Percentiles rank a stretch among this genome's conserved stretches.
Conservation (phyloP, 805 yeast species). For the Myxozyma monticola region DNA sequence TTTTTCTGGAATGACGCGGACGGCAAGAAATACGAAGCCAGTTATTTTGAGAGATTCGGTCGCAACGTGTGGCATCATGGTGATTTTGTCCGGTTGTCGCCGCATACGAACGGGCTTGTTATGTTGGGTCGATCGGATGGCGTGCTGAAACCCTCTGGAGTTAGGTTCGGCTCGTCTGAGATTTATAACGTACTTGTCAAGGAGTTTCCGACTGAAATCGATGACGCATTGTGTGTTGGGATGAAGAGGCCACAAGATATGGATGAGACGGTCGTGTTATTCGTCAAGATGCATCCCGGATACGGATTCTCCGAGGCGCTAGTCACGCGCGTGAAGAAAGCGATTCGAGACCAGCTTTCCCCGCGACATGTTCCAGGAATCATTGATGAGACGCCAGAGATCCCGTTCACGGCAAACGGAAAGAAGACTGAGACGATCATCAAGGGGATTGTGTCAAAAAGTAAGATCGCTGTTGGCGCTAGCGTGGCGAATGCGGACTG, state of each 20-base stretch:
- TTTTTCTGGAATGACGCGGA: slow-evolving; percentile 31
- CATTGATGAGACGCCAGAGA: slow-evolving; percentile 30
- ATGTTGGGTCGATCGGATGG: slow-evolving; percentile 35
- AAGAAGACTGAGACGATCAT: slow-evolving; percentile 33
- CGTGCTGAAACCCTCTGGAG: slow-evolving; percentile 32
- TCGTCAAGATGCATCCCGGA: slow-evolving; percentile 25
- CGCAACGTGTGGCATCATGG: slow-evolving; percentile 33
- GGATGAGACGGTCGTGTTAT: slow-evolving; percentile 32
- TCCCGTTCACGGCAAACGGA: slow-evolving; percentile 34
- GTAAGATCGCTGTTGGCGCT: slow-evolving; percentile 28
- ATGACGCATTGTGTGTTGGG: slow-evolving; percentile 33
- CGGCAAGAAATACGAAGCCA: slow-evolving; percentile 23
- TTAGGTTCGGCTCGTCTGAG: slow-evolving; percentile 33
- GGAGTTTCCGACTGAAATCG: slow-evolving; percentile 24
- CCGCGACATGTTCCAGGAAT: slow-evolving; percentile 33
- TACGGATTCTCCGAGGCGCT: slow-evolving; percentile 15
- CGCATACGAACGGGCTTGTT: slow-evolving; percentile 27
- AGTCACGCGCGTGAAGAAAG: slow-evolving; percentile 7
- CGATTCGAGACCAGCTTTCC: slow-evolving; percentile 28
- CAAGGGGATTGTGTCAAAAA: slow-evolving; percentile 28
- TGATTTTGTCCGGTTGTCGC: slow-evolving; percentile 28
- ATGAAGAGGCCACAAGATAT: slow-evolving; percentile 26
- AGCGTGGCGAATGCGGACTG: slow-evolving; percentile 33
- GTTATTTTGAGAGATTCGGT: slow-evolving; percentile 29
- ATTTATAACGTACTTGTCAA: slow-evolving; percentile 30